Evolutionary conservation across 192 early-diverging fungal genomes (phyloP).

Genomic region (Backusella tuberculispora): DNA sequence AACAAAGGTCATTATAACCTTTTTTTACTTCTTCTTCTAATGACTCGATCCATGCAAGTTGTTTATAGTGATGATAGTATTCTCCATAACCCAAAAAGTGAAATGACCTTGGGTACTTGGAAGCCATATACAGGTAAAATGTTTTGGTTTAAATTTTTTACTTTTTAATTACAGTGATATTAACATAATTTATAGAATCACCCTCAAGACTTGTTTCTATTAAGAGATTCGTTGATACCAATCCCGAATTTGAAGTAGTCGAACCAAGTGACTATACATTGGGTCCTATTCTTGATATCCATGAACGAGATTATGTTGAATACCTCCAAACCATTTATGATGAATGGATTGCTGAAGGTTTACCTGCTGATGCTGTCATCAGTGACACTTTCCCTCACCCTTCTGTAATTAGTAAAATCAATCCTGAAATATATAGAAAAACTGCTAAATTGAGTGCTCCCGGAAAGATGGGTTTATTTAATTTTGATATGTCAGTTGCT

Average conservation of each 20-base stretch:
- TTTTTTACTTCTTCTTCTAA: background rate
- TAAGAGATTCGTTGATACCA: constrained; percentile 17
- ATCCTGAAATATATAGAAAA: background rate
- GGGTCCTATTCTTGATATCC: constrained; percentile 58
- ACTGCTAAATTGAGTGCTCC: background rate
- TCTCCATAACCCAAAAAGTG: background rate
- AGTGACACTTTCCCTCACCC: constrained; percentile 9
- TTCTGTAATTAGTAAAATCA: background rate
- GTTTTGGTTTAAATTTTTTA: background rate
- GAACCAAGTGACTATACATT: constrained; percentile 52
- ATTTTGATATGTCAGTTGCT: constrained; percentile 15
- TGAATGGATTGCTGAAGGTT: constrained; percentile 45
- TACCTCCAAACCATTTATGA: constrained; percentile 63
- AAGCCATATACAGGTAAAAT: constrained; percentile 3
- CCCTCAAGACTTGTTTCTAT: constrained; percentile 25
- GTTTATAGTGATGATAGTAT: constrained; percentile 23
- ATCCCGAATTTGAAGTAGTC: constrained; percentile 18
- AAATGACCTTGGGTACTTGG: background rate
- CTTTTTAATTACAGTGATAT: background rate
- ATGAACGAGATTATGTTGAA: constrained; percentile 61
- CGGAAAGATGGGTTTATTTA: constrained; percentile 7
- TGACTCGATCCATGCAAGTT: constrained; percentile 10
- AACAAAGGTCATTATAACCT: background rate
- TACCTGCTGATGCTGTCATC: background rate
- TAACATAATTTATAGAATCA: constrained; percentile 14